phyloP scores from a whole-genome alignment of 2,329 filamentous ascomycete genomes.

The Onygena corvina region DNA sequence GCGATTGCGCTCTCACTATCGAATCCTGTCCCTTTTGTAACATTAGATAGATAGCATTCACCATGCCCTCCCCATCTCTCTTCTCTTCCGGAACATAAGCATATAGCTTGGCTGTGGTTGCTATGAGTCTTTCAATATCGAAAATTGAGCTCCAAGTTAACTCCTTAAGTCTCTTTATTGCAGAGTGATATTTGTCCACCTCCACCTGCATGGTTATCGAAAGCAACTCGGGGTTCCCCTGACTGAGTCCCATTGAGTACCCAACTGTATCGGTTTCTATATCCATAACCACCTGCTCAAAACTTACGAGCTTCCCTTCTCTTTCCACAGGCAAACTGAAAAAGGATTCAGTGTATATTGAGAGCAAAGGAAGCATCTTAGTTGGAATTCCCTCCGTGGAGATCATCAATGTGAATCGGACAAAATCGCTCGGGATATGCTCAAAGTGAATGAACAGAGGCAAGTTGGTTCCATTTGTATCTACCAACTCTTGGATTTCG shows the following conservation, averaged over 20 bases:
- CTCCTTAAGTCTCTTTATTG: slow-evolving; percentile 71
- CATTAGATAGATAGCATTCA: slow-evolving; percentile 54
- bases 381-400: slow-evolving; percentile 66
- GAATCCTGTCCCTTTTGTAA: slow-evolving; percentile 69
- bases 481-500: slow-evolving; percentile 61
- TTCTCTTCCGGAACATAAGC: slow-evolving; percentile 89
- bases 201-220: slow-evolving; percentile 76
- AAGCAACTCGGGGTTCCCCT: slow-evolving; percentile 61
- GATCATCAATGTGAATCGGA: slow-evolving; percentile 68
- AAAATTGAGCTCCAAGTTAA: slow-evolving; percentile 85
- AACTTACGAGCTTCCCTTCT: slow-evolving; percentile 64
- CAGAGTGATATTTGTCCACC: slow-evolving; percentile 69
- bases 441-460: slow-evolving; percentile 95
- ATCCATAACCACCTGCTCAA: slow-evolving; percentile 84
- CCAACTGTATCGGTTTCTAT: slow-evolving; percentile 83
- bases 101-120: slow-evolving; percentile 64
- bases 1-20: slow-evolving; percentile 62
- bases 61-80: slow-evolving; percentile 60
- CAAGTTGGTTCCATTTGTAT: slow-evolving; percentile 51
- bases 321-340: slow-evolving; percentile 80
- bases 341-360: slow-evolving; percentile 80
- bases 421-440: slow-evolving; percentile 84
- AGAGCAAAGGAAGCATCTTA: slow-evolving; percentile 71
- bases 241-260: slow-evolving; percentile 60
- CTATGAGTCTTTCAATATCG: slow-evolving; percentile 54